Percentiles rank a stretch among this genome's conserved stretches.
Evolutionary conservation across 2,329 filamentous ascomycete species (phyloP).

Genomic region (Phialophora tarda): DNA sequence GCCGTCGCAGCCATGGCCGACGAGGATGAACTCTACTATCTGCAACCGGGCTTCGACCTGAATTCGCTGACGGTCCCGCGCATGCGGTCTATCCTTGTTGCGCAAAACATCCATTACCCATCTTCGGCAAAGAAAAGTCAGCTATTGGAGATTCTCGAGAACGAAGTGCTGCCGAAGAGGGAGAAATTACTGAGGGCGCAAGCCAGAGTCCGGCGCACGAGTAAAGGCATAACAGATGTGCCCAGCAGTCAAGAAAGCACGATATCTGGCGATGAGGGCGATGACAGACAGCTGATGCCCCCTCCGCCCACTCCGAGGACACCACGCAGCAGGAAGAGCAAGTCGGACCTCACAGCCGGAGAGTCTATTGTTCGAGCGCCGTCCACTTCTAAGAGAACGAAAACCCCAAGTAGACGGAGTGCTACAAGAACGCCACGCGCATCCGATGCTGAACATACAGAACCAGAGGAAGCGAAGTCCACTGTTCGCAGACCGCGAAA

Average conservation of each 20-base stretch:
- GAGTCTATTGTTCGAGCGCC: constrained; percentile 45
- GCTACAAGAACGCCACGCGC: constrained; percentile 57
- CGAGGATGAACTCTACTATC: constrained; percentile 77
- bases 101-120: constrained; percentile 83
- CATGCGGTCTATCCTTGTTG: constrained; percentile 87
- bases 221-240: constrained; percentile 77
- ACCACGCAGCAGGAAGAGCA: constrained; percentile 52
- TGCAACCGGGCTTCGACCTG: constrained; percentile 85
- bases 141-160: constrained; percentile 81
- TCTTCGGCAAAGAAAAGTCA: constrained; percentile 90
- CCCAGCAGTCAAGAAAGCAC: constrained; percentile 69
- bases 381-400: constrained; percentile 58
- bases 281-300: constrained; percentile 50
- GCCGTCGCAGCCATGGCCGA: constrained; percentile 35
- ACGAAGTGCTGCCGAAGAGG: constrained; percentile 77
- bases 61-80: constrained; percentile 82
- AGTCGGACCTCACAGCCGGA: constrained; percentile 45
- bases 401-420: constrained; percentile 59
- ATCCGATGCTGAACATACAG: constrained; percentile 55
- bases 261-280: constrained; percentile 66
- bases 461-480: constrained; percentile 55
- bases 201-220: constrained; percentile 81
- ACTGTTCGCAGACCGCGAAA: constrained; percentile 57
- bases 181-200: constrained; percentile 75
- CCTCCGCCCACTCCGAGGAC: constrained; percentile 58